phyloP scores from a whole-genome alignment of 371 early-diverging fungal species.

The Zopfochytrium polystomum region DNA sequence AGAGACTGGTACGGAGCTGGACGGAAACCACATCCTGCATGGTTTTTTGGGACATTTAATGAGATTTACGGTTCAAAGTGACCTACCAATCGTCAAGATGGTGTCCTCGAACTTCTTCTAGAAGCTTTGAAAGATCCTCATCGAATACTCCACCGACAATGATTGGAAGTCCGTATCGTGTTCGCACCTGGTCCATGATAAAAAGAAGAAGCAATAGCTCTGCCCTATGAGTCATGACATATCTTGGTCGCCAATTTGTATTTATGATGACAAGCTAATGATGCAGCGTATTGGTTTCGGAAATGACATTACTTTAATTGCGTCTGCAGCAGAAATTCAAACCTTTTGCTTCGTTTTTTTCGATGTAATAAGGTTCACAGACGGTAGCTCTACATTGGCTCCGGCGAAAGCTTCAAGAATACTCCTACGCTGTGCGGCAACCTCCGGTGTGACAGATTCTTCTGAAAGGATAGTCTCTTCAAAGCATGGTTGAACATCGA shows the following conservation, averaged over 20 bases:
- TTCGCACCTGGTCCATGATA: slow-evolving; percentile 6
- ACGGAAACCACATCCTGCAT: not conserved
- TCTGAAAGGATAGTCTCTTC: not conserved
- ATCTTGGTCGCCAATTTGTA: slow-evolving; percentile 9
- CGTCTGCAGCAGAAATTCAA: not conserved
- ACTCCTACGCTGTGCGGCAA: too few relatives aligned
- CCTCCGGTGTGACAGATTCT: too few relatives aligned
- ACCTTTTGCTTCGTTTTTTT: slow-evolving; percentile 19
- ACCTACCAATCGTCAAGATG: slow-evolving; percentile 1
- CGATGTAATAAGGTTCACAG: slow-evolving; percentile 9
- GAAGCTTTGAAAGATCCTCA: slow-evolving; percentile 2
- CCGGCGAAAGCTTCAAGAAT: slow-evolving; percentile 1
- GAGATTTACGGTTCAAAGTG: not conserved
- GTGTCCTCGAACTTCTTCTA: slow-evolving; percentile 3
- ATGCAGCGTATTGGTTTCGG: not conserved
- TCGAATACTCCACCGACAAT: slow-evolving; percentile 10
- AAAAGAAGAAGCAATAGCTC: slow-evolving; percentile 12
- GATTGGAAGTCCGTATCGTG: slow-evolving; percentile 5
- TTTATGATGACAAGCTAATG: slow-evolving; percentile 9
- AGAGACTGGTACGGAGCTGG: not conserved
- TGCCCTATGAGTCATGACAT: not conserved
- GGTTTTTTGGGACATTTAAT: not conserved
- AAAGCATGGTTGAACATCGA: slow-evolving; percentile 11
- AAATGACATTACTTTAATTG: not conserved
- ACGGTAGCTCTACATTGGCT: slow-evolving; percentile 5